Evolutionary conservation across 306 rosid genomes (phyloP), one percentile per base, ranked within the genome.

Genomic region (Cucumis hystrix): DNA sequence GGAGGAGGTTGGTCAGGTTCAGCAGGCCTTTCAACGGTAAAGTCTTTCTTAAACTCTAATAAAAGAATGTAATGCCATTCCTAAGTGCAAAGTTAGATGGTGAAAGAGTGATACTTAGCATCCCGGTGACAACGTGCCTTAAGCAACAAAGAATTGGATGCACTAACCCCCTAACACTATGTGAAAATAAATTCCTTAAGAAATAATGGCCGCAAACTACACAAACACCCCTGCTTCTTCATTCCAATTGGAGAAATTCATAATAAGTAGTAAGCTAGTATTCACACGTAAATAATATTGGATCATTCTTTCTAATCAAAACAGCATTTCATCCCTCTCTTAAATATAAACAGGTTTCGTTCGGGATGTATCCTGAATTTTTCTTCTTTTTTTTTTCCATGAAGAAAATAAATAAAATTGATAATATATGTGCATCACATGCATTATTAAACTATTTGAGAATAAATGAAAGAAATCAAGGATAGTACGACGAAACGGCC

Each of bases 91-190:
- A 69, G n/a, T 20, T 23, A 9, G 56, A 43, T 69, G n/a, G 35
- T 23, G 37, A 35, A 43, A 6, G n/a, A 7, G 35, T n/a, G 15
- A 49, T 66, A 39, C 21, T 66, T 30, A n/a, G 75, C 75, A 69
- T 5, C 74, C 56, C 20, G 23, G 18, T 43, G 57, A 11, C 37
- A 69, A 12, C 4, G 8, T 43, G 8, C 75, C 57, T 69, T 69
- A 37, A 69, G 49, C 54, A n/a, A 18, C 75, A 69, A 69, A 43
- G 25, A 69, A 69, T 35, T 69, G n/a, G 75, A 66, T 69, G 75
- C 37, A 45, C 15, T 69, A 21, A 43, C 37, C 18, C 11, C 23
- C 37, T 35, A 64, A 64, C 56, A 41, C 57, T 20, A 2, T 30
- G 5, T 68, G 56, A 5, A 21, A 21, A 45, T 9, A 69, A 67